Evolutionary conservation across 2,329 filamentous ascomycete species (phyloP), one percentile per base, ranked within the genome.

Genomic region (Calonectria pauciramosa): DNA sequence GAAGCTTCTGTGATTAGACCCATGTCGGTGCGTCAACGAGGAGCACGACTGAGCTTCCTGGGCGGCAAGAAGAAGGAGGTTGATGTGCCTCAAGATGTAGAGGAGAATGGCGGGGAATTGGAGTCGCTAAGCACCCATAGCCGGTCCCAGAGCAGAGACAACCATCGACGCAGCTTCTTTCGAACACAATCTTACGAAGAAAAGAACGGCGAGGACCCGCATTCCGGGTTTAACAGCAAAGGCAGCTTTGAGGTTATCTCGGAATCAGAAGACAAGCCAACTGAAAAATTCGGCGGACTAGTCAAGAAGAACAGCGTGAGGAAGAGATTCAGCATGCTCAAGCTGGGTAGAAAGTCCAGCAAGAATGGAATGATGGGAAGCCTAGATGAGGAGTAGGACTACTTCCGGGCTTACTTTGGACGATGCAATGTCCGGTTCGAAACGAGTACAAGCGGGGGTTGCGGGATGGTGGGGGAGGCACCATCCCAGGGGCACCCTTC

Each of bases 281-380:
- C 71, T 0, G 79, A 81, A 47, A 82, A 83, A 13, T 64, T 66
- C 0, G 56, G 68, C 34, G 84, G 86, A 5, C 81, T 86, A 47
- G 83, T 85, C 71, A 89, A 89, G 81, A 90, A 90, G 68, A 91
- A 90, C 44, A 94, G 92, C 72, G 91, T 97, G 78, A 92, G 93
- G 85, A 96, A 95, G 86, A 87, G 95, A 81, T 88, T 97, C 78
- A 97, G 94, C 83, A 88, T 96, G 80, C 88, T 97, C 81, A 94
- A 94, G 83, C 89, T 96, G 66, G 93, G 94, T 36, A 93, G 92
- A 83, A 95, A 94, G 86, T 87, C 87, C 59, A 92, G 90, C 82
- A 93, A 91, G 64, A 88, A 84, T 75, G 87, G 84, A 34, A 81
- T 86, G 74, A 91, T 91, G 90, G 87, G 87, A 68, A 89, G 89